These are phyloP conservation scores for Phlebiopsis flavidoalba DNA, from an alignment of 768 basidiomycete genomes.

Conservation along the genomic window DNA sequence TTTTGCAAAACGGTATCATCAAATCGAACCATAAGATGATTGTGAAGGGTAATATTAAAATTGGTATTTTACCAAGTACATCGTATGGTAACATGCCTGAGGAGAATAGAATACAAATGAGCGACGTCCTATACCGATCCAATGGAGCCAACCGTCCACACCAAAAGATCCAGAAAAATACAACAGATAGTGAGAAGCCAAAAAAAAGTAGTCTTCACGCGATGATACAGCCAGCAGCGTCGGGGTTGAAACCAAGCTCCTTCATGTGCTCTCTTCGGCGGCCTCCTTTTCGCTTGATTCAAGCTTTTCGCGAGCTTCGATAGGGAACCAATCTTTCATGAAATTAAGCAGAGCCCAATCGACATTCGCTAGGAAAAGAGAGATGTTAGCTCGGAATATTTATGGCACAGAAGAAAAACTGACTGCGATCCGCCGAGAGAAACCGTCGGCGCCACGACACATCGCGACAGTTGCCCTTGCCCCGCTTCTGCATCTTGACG, in stretches of 20 bases:
- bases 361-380: slow-evolving; percentile 51
- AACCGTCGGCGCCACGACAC: slow-evolving; percentile 79
- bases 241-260: slow-evolving; percentile 52
- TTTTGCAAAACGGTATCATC: no score
- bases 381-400: not conserved
- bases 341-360: slow-evolving; percentile 79
- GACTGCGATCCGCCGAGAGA: slow-evolving; percentile 69
- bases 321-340: slow-evolving; percentile 90
- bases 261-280: slow-evolving; percentile 62
- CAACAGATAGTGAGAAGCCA: no score
- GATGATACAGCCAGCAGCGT: not conserved
- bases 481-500: slow-evolving; percentile 87
- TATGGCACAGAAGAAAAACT: slow-evolving; percentile 23
- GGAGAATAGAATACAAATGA: no score
- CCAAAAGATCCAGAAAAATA: no score
- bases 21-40: no score
- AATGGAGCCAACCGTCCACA: no score
- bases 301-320: slow-evolving; percentile 71
- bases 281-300: slow-evolving; percentile 74
- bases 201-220: not conserved
- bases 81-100: no score
- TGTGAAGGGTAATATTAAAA: no score
- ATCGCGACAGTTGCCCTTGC: slow-evolving; percentile 75
- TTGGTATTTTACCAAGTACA: no score
- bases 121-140: no score